Percentiles rank a stretch among this genome's conserved stretches.
phyloP scores from a whole-genome alignment of 371 early-diverging fungal genomes.

The Nematocida major region DNA sequence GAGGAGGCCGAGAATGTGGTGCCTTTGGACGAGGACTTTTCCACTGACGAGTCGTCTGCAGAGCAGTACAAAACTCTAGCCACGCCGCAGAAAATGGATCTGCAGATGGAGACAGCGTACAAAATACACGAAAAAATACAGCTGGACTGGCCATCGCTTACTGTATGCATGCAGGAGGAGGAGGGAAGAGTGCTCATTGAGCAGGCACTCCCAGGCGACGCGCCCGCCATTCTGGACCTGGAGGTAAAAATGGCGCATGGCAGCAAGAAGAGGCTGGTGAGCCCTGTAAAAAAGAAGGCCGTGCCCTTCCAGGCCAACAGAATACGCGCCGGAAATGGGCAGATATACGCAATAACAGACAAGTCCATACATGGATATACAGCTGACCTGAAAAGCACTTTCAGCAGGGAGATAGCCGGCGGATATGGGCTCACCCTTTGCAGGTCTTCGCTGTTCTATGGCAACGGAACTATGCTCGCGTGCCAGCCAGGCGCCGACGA shows the following conservation, averaged over 20 bases:
- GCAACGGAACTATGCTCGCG: not conserved
- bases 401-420: not conserved
- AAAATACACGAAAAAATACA: slow-evolving; percentile 27
- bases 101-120: slow-evolving; percentile 12
- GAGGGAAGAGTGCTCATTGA: slow-evolving; percentile 11
- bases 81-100: slow-evolving; percentile 18
- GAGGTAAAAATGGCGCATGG: not conserved
- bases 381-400: not conserved
- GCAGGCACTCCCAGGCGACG: not conserved
- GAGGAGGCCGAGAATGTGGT: not conserved
- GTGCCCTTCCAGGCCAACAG: not conserved
- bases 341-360: slow-evolving; percentile 1
- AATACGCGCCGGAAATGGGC: not conserved
- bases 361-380: not conserved
- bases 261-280: not conserved
- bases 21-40: not conserved
- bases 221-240: not conserved
- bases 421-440: slow-evolving; percentile 20
- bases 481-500: not conserved
- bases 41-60: not conserved
- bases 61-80: not conserved
- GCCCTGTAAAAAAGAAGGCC: not conserved
- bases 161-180: not conserved
- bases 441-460: slow-evolving; percentile 12
- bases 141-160: slow-evolving; percentile 33